phyloP scores from a whole-genome alignment of 805 yeast species.

The Ogataea degrootiae region DNA sequence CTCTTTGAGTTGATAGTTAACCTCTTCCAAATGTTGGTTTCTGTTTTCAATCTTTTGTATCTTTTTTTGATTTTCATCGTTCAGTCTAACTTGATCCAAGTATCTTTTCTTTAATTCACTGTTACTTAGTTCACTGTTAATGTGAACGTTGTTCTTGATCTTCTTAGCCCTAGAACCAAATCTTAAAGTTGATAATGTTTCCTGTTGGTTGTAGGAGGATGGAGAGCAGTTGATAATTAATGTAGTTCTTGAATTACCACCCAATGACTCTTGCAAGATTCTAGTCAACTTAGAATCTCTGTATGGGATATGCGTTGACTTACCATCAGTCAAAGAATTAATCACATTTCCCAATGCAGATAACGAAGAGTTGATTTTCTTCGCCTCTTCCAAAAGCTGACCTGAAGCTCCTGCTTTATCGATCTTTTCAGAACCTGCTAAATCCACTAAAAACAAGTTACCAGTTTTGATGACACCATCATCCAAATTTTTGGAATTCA shows the following conservation, averaged over 20 bases:
- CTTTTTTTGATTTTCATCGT: slow-evolving; percentile 16
- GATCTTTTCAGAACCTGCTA: slow-evolving; percentile 84
- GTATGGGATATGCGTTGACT: slow-evolving; percentile 63
- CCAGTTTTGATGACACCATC: slow-evolving; percentile 60
- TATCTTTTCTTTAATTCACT: slow-evolving; percentile 20
- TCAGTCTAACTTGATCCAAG: slow-evolving; percentile 18
- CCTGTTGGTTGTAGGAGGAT: slow-evolving; percentile 47
- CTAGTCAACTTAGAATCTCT: slow-evolving; percentile 77
- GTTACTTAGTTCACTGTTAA: slow-evolving; percentile 37
- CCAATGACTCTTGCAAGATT: slow-evolving; percentile 71
- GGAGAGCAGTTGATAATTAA: slow-evolving; percentile 74
- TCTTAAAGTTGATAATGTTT: slow-evolving; percentile 66
- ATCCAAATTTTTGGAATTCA: slow-evolving; percentile 53
- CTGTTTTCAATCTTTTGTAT: slow-evolving; percentile 21
- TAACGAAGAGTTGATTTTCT: slow-evolving; percentile 74
- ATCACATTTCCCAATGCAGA: slow-evolving; percentile 79
- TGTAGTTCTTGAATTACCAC: slow-evolving; percentile 78
- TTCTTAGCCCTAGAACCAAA: slow-evolving; percentile 72
- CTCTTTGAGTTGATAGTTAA: slow-evolving; percentile 36
- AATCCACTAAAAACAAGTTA: slow-evolving; percentile 69
- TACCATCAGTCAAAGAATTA: slow-evolving; percentile 68
- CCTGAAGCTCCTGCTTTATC: slow-evolving; percentile 76
- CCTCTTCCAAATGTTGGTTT: slow-evolving; percentile 35
- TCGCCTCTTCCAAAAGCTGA: slow-evolving; percentile 73
- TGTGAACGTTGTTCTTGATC: slow-evolving; percentile 59